Evolutionary conservation across 352 stramenopile genomes (phyloP).

Genomic region (Phytophthora tentaculata): DNA sequence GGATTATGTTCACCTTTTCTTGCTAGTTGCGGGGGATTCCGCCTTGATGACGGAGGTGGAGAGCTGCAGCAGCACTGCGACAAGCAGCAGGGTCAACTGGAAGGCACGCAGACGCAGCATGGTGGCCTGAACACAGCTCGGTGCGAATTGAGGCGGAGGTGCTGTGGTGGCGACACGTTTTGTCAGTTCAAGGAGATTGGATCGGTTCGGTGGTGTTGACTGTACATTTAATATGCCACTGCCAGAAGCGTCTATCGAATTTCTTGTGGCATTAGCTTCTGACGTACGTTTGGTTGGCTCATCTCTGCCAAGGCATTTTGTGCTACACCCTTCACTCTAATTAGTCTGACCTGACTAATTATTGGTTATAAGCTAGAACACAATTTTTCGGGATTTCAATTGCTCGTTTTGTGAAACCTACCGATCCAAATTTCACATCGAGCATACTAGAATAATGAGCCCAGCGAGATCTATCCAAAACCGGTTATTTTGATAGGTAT

Average conservation of each 20-base stretch:
- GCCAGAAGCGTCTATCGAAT: neutral
- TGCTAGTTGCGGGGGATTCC: constrained; percentile 25
- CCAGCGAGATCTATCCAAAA: no score
- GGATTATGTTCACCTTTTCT: constrained; percentile 55
- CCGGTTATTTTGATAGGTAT: no score
- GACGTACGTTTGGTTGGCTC: neutral
- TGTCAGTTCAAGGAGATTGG: constrained; percentile 17
- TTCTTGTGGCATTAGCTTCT: constrained; percentile 9
- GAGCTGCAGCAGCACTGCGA: constrained; percentile 42
- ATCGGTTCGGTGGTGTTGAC: constrained; percentile 9
- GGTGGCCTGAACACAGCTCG: constrained; percentile 1
- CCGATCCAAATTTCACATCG: no score
- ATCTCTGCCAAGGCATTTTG: constrained; percentile 3
- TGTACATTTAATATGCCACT: neutral
- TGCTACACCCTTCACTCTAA: constrained; percentile 6
- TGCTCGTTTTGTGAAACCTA: no score
- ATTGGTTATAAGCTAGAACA: no score
- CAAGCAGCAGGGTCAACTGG: constrained; percentile 37
- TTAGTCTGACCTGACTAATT: no score
- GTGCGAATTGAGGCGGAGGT: neutral
- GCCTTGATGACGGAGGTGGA: constrained; percentile 23
- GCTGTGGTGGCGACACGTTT: constrained; percentile 4
- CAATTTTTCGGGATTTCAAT: no score
- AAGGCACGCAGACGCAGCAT: constrained; percentile 25
- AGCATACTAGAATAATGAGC: no score